Conservation (phyloP, 495 filamentous ascomycete genomes). For the Penicillium subrubescens region DNA sequence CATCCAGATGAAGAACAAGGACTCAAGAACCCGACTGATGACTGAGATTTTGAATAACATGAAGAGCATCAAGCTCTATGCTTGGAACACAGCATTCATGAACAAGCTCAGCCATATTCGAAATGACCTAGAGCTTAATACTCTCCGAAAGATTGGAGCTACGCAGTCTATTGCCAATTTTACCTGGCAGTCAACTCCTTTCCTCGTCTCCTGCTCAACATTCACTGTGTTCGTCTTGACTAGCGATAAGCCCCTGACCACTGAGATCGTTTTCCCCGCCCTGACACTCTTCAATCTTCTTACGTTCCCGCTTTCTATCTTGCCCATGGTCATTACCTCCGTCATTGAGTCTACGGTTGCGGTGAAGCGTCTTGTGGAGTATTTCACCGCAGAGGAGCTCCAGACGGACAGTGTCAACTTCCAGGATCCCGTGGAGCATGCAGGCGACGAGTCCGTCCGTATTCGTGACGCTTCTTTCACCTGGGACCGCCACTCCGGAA, state of each 20-base stretch:
- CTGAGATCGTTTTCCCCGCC: slow-evolving; percentile 93
- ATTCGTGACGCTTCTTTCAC: slow-evolving; percentile 88
- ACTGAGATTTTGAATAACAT: slow-evolving; percentile 99
- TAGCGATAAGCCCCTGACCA: slow-evolving; percentile 76
- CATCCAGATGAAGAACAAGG: slow-evolving; percentile 98
- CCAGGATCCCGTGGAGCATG: slow-evolving; percentile 65
- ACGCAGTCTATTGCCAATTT: slow-evolving; percentile 94
- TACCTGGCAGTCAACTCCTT: slow-evolving; percentile 99
- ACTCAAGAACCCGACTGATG: slow-evolving; percentile 87
- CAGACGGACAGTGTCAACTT: slow-evolving; percentile 78
- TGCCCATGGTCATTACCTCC: slow-evolving; percentile 97
- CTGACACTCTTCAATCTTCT: slow-evolving; percentile 90
- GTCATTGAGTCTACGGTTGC: slow-evolving; percentile 97
- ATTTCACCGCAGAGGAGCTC: slow-evolving; percentile 85
- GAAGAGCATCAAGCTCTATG: slow-evolving; percentile 99
- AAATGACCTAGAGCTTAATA: slow-evolving; percentile 94
- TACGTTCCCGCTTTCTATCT: slow-evolving; percentile 89
- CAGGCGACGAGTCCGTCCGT: slow-evolving; percentile 80
- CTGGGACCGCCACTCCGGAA: slow-evolving; percentile 79
- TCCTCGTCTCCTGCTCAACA: slow-evolving; percentile 95
- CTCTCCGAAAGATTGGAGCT: slow-evolving; percentile 92
- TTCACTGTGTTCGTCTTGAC: slow-evolving; percentile 94
- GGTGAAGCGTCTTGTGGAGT: slow-evolving; percentile 81
- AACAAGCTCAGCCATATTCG: slow-evolving; percentile 92
- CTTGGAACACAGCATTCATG: slow-evolving; percentile 96